A percentile compares a stretch with the other conserved stretches of the same genome.
Conservation (phyloP, 805 yeast genomes). For the Metschnikowia henanensis region DNA sequence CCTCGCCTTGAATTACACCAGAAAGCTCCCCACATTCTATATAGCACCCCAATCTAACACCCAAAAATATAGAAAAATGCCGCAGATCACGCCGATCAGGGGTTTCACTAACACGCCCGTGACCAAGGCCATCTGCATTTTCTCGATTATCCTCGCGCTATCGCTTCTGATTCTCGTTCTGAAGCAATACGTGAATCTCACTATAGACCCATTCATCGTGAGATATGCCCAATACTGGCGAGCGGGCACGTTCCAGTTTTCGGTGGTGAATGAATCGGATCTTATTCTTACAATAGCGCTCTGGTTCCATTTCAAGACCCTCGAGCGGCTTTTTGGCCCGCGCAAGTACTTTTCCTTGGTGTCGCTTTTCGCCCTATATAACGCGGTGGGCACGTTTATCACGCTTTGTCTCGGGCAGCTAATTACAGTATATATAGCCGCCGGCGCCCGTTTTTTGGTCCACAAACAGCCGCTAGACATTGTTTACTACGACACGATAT, state of each 20-base stretch:
- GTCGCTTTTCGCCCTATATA: constrained; percentile 47
- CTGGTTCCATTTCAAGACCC: constrained; percentile 50
- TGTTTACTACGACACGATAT: constrained; percentile 27
- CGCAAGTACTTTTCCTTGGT: constrained; percentile 51
- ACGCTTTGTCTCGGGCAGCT: constrained; percentile 46
- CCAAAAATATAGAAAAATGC: no score
- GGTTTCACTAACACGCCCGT: constrained; percentile 47
- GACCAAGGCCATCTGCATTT: constrained; percentile 35
- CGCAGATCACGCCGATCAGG: constrained; percentile 42
- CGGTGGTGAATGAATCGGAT: constrained; percentile 62
- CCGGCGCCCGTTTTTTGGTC: constrained; percentile 18
- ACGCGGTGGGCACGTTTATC: constrained; percentile 38
- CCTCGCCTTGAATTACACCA: no score
- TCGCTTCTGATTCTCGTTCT: constrained; percentile 42
- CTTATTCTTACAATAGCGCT: constrained; percentile 45
- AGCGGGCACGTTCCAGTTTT: constrained; percentile 46
- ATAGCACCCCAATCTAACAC: not conserved
- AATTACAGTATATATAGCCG: constrained; percentile 34
- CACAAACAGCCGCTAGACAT: constrained; percentile 7
- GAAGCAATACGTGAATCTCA: constrained; percentile 43
- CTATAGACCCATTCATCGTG: constrained; percentile 53
- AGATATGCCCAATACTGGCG: constrained; percentile 62
- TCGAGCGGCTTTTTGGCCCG: constrained; percentile 61
- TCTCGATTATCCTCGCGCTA: constrained; percentile 39
- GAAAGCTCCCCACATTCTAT: constrained; percentile 4